Evolutionary conservation across 73 alveolate genomes (phyloP).

Genomic region (Paramecium pentaurelia): DNA sequence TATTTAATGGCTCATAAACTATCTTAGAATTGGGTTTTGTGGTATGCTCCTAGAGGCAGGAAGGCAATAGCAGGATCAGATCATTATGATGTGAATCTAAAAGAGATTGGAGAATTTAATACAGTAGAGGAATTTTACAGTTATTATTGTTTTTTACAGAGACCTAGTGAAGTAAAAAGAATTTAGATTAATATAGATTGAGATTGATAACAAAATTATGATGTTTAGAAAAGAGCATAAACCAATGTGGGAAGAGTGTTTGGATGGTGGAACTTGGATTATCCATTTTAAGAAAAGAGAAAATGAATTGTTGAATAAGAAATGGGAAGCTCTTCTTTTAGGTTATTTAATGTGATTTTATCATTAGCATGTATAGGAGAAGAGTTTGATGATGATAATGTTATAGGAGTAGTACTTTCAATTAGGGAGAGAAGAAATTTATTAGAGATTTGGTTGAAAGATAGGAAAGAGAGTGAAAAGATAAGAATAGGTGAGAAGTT

Average conservation of each 20-base stretch:
- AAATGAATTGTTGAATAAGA: constrained; percentile 28
- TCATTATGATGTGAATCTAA: constrained; percentile 36
- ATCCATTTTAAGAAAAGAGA: constrained; percentile 44
- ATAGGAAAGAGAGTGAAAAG: not conserved
- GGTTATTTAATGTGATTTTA: not conserved
- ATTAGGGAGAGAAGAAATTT: constrained; percentile 51
- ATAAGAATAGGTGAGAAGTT: constrained; percentile 51
- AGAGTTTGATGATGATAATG: constrained; percentile 46
- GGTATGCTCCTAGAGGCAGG: constrained; percentile 53
- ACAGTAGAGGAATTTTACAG: constrained; percentile 53
- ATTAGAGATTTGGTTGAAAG: constrained; percentile 56
- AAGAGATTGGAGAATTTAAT: constrained; percentile 47
- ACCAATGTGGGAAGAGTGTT: constrained; percentile 59
- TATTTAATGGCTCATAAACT: not conserved
- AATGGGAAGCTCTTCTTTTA: constrained; percentile 52
- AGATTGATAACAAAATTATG: constrained; percentile 43
- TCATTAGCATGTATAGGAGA: constrained; percentile 45
- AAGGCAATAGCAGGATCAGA: constrained; percentile 34
- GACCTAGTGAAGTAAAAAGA: constrained; percentile 24
- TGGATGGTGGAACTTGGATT: constrained; percentile 59
- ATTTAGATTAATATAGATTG: not conserved
- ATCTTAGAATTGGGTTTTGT: constrained; percentile 46
- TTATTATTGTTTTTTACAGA: not conserved
- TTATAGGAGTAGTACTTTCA: constrained; percentile 55
- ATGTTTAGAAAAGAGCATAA: constrained; percentile 51